A percentile compares a stretch with the other conserved stretches of the same genome.
These are phyloP conservation scores for Novymonas esmeraldas DNA, from an alignment of 208 protist species.

Conservation along the genomic window DNA sequence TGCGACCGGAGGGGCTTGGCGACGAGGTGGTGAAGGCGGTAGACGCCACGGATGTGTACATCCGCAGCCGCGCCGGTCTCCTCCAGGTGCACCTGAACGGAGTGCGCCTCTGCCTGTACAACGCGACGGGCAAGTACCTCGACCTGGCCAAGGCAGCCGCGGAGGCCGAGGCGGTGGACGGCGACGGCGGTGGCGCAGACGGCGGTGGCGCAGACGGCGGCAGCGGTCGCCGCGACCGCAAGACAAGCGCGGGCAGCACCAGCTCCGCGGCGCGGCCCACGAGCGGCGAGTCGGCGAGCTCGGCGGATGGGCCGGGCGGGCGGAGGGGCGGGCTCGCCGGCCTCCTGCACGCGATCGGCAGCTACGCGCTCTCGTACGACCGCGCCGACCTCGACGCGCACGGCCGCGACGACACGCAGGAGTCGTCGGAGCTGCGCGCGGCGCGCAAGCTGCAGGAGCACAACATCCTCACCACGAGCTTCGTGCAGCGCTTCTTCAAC, in stretches of 20 bases:
- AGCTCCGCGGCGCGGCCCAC: neutral
- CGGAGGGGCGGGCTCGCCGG: neutral
- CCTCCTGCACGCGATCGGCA: constrained; percentile 1
- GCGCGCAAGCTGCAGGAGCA: constrained; percentile 53
- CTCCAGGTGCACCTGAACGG: constrained; percentile 86
- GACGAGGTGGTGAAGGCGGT: constrained; percentile 61
- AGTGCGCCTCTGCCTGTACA: constrained; percentile 77
- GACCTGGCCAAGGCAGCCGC: constrained; percentile 36
- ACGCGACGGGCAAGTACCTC: constrained; percentile 83
- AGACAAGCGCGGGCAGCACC: constrained; percentile 4
- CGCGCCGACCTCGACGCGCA: constrained; percentile 28
- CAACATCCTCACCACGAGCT: constrained; percentile 41
- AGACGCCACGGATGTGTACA: constrained; percentile 54
- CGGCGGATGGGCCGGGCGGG: neutral
- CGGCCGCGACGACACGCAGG: constrained; percentile 12
- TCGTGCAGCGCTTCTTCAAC: constrained; percentile 70
- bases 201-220: constrained; percentile 1
- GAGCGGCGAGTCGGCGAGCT: neutral
- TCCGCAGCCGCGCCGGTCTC: constrained; percentile 60
- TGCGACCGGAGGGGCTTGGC: constrained; percentile 20
- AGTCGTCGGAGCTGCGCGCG: constrained; percentile 30
- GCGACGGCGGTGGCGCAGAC: neutral
- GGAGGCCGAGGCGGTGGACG: no score
- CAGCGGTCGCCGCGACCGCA: neutral
- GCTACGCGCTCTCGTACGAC: constrained; percentile 16